These are phyloP conservation scores for Coniferiporia sulphurascens DNA, from an alignment of 1,284 basidiomycete genomes.

Conservation along the genomic window DNA sequence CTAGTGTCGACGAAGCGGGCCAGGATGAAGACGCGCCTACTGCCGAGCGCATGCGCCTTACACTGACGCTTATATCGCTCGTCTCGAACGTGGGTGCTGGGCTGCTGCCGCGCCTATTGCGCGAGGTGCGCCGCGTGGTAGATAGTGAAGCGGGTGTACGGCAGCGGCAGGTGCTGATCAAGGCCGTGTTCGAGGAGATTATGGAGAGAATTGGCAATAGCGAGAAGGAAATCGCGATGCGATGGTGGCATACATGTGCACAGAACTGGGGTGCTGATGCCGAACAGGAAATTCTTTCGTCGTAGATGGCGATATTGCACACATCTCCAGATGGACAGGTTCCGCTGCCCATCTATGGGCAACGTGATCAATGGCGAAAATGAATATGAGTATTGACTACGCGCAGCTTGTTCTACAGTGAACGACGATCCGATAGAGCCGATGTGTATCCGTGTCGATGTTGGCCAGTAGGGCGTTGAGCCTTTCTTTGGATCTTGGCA, in stretches of 20 bases:
- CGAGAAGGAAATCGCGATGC: slow-evolving; percentile 58
- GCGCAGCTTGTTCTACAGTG: too few relatives aligned
- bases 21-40: slow-evolving; percentile 20
- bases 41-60: slow-evolving; percentile 45
- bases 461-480: too few relatives aligned
- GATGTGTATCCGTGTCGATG: too few relatives aligned
- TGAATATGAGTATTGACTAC: too few relatives aligned
- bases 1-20: slow-evolving; percentile 22
- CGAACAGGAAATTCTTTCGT: background rate
- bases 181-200: slow-evolving; percentile 55
- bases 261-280: slow-evolving; percentile 5
- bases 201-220: slow-evolving; percentile 57
- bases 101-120: slow-evolving; percentile 50
- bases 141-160: slow-evolving; percentile 22
- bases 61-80: slow-evolving; percentile 53
- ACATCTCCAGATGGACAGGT: too few relatives aligned
- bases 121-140: slow-evolving; percentile 39
- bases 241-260: slow-evolving; percentile 56
- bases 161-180: slow-evolving; percentile 43
- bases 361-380: too few relatives aligned
- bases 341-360: too few relatives aligned
- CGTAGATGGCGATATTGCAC: background rate
- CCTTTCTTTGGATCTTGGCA: too few relatives aligned
- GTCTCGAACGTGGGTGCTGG: slow-evolving; percentile 51
- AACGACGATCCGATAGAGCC: too few relatives aligned